Evolutionary conservation across 116 monocot genomes (phyloP).

Genomic region (Posidonia oceanica): DNA sequence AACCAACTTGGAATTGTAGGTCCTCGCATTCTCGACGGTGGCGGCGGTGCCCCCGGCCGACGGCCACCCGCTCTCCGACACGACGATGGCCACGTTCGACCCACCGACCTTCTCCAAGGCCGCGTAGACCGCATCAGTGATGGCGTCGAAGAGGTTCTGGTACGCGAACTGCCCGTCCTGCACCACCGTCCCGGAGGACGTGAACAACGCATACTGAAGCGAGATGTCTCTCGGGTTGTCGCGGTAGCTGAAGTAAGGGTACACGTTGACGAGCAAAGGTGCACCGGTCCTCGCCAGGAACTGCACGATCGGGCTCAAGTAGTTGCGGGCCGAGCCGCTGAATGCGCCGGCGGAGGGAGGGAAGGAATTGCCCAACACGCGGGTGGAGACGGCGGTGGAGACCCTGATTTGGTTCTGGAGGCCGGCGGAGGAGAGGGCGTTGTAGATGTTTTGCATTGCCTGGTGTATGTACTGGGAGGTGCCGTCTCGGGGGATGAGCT

Average conservation of each 20-base stretch:
- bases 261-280: slow-evolving; percentile 6
- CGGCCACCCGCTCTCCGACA: slow-evolving; percentile 36
- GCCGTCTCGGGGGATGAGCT: slow-evolving; percentile 35
- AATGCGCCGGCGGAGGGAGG: neutral
- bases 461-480: slow-evolving; percentile 24
- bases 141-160: slow-evolving; percentile 14
- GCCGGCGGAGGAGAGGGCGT: slow-evolving; percentile 20
- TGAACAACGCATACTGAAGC: neutral
- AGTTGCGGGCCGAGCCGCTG: neutral
- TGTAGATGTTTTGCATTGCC: slow-evolving; percentile 56
- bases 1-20: slow-evolving; percentile 10
- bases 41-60: slow-evolving; percentile 5
- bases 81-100: neutral
- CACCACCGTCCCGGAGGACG: neutral
- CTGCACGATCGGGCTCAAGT: neutral
- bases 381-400: slow-evolving; percentile 34
- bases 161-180: slow-evolving; percentile 1
- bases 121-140: neutral
- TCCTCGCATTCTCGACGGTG: slow-evolving; percentile 11
- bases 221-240: neutral
- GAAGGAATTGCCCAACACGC: slow-evolving; percentile 3
- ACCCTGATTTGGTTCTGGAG: too few relatives aligned
- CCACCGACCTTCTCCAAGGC: slow-evolving; percentile 13
- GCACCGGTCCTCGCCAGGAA: neutral
- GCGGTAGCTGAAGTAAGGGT: neutral